Evolutionary conservation across 2,329 filamentous ascomycete genomes (phyloP), one percentile per base, ranked within the genome.

Genomic region (Alternaria arborescens): DNA sequence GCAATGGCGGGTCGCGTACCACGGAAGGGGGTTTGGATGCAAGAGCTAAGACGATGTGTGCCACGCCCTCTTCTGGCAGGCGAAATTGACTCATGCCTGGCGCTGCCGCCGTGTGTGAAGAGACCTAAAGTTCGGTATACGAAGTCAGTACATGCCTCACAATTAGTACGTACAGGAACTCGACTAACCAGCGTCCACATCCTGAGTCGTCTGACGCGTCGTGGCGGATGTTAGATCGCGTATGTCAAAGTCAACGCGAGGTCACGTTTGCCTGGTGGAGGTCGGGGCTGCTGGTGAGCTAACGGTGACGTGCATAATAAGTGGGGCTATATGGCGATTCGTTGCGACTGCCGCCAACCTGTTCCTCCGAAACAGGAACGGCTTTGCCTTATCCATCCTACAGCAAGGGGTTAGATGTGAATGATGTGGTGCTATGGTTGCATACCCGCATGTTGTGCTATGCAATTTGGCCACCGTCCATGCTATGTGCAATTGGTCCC

Each of bases 161-260:
- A 30, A 30, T 30, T 5, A 30, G 28, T 30, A 11, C 3, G 28
- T 30, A 30, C 28, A 11, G 28, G 28, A 2, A 11, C 28, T 5
- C 5, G 28, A 30, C 32, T 14, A 14, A 55, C 51, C 18, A 69
- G 42, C 34, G 66, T 61, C 67, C 67, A 69, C 70, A 70, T 70
- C 8, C 52, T 65, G 34, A 22, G 20, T 55, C 42, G 36, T 40
- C 63, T 22, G 60, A 67, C 65, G 68, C 67, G 68, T 64, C 55
- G 65, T 66, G 65, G 62, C 60, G 60, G 60, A 24, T 42, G 20
- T 36, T 36, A 22, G 46, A 12, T 38, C 46, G 46, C 46, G 46
- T 8, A 36, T 38, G 32, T 38, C 20, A 24, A 22, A 50, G 16
- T 26, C 22, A 59, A 63, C 69, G 69, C 68, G 69, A 54, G 46